Evolutionary conservation across 805 yeast genomes (phyloP).

Genomic region (Candida sanyiensis): DNA sequence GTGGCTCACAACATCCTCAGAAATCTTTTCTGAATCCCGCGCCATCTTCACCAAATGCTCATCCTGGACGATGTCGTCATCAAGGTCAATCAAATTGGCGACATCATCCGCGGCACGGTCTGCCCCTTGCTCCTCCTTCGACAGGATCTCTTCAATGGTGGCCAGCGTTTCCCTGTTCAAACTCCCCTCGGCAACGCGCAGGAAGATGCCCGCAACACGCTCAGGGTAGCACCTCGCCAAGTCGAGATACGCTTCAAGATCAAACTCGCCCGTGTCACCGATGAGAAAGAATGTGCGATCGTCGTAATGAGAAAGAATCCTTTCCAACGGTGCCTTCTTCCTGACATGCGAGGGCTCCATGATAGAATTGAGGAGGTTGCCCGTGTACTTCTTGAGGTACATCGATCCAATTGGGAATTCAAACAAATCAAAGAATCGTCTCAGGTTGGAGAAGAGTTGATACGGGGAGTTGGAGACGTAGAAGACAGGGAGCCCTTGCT

Average conservation of each 20-base stretch:
- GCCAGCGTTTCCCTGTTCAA: constrained; percentile 43
- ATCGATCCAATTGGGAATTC: constrained; percentile 75
- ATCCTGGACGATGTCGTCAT: constrained; percentile 19
- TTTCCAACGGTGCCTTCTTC: constrained; percentile 59
- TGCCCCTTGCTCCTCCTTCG: constrained; percentile 22
- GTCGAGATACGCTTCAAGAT: constrained; percentile 82
- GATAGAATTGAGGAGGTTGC: constrained; percentile 72
- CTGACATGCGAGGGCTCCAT: constrained; percentile 85
- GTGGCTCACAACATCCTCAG: constrained; percentile 17
- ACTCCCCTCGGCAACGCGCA: constrained; percentile 69
- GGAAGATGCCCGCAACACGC: constrained; percentile 67
- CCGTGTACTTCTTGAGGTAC: constrained; percentile 81
- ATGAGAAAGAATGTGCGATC: constrained; percentile 71
- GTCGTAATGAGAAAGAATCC: constrained; percentile 69
- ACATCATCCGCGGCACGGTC: constrained; percentile 24
- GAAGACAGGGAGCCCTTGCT: constrained; percentile 56
- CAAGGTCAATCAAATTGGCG: constrained; percentile 23
- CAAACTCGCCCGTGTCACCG: constrained; percentile 96
- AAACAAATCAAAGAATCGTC: constrained; percentile 47
- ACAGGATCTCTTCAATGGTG: constrained; percentile 21
- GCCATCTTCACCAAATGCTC: constrained; percentile 20
- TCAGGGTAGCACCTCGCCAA: constrained; percentile 57
- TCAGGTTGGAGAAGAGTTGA: constrained; percentile 53
- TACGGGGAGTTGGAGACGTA: constrained; percentile 96
- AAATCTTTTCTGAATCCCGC: constrained; percentile 12